Percentiles rank a stretch among this genome's conserved stretches.
Evolutionary conservation across 2,329 filamentous ascomycete genomes (phyloP).

Genomic region (Dryadomyces quercivorus): DNA sequence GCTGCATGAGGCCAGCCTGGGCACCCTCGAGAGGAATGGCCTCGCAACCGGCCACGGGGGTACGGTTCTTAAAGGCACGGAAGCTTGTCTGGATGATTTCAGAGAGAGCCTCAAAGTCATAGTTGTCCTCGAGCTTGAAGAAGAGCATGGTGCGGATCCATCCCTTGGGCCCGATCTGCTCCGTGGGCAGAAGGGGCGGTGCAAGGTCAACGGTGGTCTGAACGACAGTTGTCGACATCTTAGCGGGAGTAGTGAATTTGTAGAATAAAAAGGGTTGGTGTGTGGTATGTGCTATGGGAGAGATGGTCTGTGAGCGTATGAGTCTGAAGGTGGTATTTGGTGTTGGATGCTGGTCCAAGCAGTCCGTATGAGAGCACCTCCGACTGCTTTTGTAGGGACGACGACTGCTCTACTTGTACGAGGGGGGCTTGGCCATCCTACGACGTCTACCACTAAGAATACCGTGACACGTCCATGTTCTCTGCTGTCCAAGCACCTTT

Average conservation of each 20-base stretch:
- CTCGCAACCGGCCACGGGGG: neutral
- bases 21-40: neutral
- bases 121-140: neutral
- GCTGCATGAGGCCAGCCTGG: slow-evolving; percentile 1
- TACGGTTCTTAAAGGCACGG: neutral
- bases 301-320: too few relatives aligned
- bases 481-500: too few relatives aligned
- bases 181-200: slow-evolving; percentile 1
- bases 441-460: too few relatives aligned
- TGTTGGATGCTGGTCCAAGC: too few relatives aligned
- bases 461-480: too few relatives aligned
- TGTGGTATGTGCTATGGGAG: too few relatives aligned
- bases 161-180: slow-evolving; percentile 3
- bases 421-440: too few relatives aligned
- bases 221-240: neutral
- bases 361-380: too few relatives aligned
- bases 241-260: neutral
- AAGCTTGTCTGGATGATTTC: neutral
- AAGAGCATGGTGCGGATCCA: slow-evolving; percentile 3
- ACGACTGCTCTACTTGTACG: too few relatives aligned
- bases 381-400: too few relatives aligned
- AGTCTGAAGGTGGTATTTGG: too few relatives aligned
- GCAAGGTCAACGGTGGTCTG: neutral
- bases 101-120: neutral
- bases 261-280: too few relatives aligned